Evolutionary conservation across 148 eudicot species (phyloP).

Genomic region (Nyssa sinensis): DNA sequence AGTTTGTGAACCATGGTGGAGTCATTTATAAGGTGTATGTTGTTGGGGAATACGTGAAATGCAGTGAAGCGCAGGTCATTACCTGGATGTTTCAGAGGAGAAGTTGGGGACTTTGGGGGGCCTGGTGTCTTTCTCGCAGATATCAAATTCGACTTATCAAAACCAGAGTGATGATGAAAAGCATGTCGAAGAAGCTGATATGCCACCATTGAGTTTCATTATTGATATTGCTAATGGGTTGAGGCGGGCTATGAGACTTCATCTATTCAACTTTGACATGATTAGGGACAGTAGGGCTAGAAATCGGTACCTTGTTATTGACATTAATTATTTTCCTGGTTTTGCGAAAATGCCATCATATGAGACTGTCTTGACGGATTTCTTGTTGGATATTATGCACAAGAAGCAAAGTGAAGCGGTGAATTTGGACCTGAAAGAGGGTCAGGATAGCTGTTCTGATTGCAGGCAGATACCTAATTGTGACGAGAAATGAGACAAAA

Average conservation of each 20-base stretch:
- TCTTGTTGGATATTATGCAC: constrained; percentile 46
- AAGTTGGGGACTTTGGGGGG: constrained; percentile 24
- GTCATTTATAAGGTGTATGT: constrained; percentile 75
- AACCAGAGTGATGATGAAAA: constrained; percentile 13
- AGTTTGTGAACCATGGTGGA: constrained; percentile 77
- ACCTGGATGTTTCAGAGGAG: constrained; percentile 44
- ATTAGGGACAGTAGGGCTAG: constrained; percentile 46
- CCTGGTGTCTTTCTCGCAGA: constrained; percentile 42
- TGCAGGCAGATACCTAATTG: background rate
- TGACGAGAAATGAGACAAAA: background rate
- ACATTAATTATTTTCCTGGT: constrained; percentile 86
- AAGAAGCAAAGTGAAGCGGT: constrained; percentile 9
- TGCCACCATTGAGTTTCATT: constrained; percentile 53
- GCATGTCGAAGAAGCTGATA: constrained; percentile 25
- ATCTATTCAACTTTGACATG: constrained; percentile 81
- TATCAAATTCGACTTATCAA: constrained; percentile 36
- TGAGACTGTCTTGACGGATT: constrained; percentile 60
- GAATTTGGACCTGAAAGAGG: background rate
- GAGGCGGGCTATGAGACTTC: constrained; percentile 39
- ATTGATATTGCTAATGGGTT: constrained; percentile 40
- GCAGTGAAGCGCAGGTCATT: constrained; percentile 65
- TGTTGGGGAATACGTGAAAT: constrained; percentile 56
- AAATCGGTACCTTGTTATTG: constrained; percentile 53
- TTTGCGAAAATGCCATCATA: constrained; percentile 63
- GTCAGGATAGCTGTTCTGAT: background rate